A percentile compares a stretch with the other conserved stretches of the same genome.
Evolutionary conservation across 495 filamentous ascomycete species (phyloP).

Genomic region (Neurospora sp.): DNA sequence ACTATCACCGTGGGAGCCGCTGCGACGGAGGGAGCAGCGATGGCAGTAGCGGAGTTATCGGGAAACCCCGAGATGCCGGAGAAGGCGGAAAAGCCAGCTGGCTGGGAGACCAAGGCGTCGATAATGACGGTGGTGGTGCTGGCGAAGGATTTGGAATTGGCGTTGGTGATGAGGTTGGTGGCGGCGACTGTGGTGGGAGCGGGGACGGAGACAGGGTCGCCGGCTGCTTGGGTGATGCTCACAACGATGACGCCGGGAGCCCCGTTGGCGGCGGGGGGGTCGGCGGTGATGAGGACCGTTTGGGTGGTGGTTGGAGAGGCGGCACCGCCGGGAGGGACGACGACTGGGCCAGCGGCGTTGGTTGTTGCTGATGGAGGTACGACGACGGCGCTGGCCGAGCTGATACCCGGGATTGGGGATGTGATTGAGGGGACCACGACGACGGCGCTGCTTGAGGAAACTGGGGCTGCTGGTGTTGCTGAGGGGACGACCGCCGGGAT

Average conservation of each 20-base stretch:
- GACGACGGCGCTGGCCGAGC: background rate
- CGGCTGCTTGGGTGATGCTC: background rate
- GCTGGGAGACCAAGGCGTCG: background rate
- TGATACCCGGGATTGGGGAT: background rate
- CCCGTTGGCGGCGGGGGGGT: background rate
- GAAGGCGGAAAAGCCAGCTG: background rate
- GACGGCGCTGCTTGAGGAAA: background rate
- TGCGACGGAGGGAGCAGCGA: background rate
- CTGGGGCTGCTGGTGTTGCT: background rate
- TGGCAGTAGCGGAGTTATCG: background rate
- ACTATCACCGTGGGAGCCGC: background rate
- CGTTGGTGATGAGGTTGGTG: background rate
- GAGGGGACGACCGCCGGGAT: background rate
- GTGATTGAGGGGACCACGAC: background rate
- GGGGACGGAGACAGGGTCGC: background rate
- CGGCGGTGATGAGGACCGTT: background rate
- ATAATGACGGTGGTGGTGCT: background rate
- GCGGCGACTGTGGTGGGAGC: background rate
- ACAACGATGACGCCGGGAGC: background rate
- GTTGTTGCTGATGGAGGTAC: background rate
- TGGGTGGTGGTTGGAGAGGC: background rate
- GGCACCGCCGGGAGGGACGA: background rate
- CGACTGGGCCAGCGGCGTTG: background rate
- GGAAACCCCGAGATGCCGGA: background rate
- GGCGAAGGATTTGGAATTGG: background rate